phyloP scores from a whole-genome alignment of 2,329 filamentous ascomycete species.

The Cadophora sp. region DNA sequence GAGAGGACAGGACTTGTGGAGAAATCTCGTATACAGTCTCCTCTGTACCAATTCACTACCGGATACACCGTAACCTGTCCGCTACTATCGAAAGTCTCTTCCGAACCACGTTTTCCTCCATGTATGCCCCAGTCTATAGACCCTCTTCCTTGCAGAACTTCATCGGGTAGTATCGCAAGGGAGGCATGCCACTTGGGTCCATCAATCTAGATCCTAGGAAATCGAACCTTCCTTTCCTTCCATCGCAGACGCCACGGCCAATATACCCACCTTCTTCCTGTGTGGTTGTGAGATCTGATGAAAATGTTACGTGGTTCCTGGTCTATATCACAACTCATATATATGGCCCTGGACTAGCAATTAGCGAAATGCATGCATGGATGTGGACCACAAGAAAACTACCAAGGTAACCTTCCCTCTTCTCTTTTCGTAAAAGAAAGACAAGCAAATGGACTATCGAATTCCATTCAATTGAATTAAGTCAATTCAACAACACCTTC shows the following conservation, averaged over 20 bases:
- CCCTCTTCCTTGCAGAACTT: neutral
- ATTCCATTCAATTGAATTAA: neutral
- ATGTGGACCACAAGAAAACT: neutral
- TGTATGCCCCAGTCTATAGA: neutral
- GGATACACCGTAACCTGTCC: neutral
- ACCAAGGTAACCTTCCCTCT: neutral
- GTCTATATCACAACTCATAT: constrained; percentile 10
- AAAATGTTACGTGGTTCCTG: no score
- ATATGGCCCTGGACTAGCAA: neutral
- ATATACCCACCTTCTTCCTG: neutral
- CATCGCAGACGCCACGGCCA: neutral
- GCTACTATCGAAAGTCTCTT: neutral
- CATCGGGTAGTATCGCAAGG: neutral
- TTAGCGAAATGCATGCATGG: constrained; percentile 2
- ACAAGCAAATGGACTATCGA: neutral
- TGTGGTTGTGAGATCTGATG: no score
- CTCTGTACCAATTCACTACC: neutral
- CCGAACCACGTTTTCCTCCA: neutral
- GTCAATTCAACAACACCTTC: neutral
- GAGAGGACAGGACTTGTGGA: neutral
- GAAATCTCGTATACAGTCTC: neutral
- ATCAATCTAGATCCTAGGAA: neutral
- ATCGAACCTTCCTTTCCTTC: neutral
- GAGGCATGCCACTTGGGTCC: neutral
- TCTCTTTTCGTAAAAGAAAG: neutral